phyloP scores from a whole-genome alignment of 2,329 filamentous ascomycete species.

The Thielaviopsis euricoi region DNA sequence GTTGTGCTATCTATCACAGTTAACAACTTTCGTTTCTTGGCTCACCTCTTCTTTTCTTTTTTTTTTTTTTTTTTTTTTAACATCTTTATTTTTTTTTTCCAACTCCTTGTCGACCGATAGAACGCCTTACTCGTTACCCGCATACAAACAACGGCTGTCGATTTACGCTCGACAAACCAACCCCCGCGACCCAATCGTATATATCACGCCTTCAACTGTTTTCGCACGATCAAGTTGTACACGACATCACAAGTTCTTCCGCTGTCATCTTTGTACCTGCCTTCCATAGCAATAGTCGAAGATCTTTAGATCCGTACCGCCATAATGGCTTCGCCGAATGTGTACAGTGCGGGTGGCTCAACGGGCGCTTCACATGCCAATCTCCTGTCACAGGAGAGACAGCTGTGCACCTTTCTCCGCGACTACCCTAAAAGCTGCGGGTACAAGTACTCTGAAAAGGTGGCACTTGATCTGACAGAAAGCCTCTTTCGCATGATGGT shows the following conservation, averaged over 20 bases:
- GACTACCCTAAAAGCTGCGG: conserved; percentile 57
- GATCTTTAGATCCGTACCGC: not conserved
- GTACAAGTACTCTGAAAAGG: conserved; percentile 59
- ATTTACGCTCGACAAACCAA: not conserved
- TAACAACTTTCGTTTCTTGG: not conserved
- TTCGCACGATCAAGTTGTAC: not conserved
- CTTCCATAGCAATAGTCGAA: not conserved
- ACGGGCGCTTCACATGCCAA: not conserved
- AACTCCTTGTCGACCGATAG: not conserved
- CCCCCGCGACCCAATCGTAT: not conserved
- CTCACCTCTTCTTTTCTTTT: not conserved
- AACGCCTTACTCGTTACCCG: not conserved
- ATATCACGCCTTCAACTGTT: too few relatives aligned
- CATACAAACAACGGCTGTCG: not conserved
- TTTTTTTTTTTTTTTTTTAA: not conserved
- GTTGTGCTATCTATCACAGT: too few relatives aligned
- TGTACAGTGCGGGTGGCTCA: conserved; percentile 11
- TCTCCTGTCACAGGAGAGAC: conserved; percentile 55
- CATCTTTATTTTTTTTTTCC: not conserved
- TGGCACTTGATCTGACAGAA: conserved; percentile 54
- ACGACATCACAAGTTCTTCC: too few relatives aligned
- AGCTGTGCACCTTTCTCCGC: conserved; percentile 69
- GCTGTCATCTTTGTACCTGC: not conserved
- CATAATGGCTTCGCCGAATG: conserved; percentile 31
- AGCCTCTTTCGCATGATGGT: conserved; percentile 80